Evolutionary conservation across 1,284 basidiomycete genomes (phyloP).

Genomic region (Fistulinella staudtii): DNA sequence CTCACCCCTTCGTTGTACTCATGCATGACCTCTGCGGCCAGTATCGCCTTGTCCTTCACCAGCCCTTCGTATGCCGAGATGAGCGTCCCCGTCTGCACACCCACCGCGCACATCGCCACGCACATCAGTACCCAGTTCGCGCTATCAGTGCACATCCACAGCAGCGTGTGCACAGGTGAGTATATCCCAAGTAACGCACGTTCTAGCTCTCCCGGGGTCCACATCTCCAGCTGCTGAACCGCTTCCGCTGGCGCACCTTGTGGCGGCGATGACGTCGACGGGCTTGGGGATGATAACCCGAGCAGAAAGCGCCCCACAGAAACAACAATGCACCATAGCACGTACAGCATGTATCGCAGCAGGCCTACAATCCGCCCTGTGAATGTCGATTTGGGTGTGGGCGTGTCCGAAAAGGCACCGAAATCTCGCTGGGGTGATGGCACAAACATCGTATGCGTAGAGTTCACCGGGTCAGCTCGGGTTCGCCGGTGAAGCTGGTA

Average conservation of each 20-base stretch:
- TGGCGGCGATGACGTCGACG: conserved; percentile 38
- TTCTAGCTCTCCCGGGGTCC: conserved; percentile 73
- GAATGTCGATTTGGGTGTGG: conserved; percentile 34
- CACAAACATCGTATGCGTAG: conserved; percentile 66
- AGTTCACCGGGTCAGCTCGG: conserved; percentile 56
- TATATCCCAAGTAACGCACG: conserved; percentile 67
- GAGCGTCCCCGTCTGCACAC: conserved; percentile 51
- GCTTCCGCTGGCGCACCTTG: conserved; percentile 41
- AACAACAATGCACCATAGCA: conserved; percentile 47
- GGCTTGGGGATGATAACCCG: conserved; percentile 51
- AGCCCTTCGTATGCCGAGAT: conserved; percentile 49
- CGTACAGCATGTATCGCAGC: conserved; percentile 20
- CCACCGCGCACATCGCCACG: conserved; percentile 59
- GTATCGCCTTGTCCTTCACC: conserved; percentile 71
- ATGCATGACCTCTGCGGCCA: conserved; percentile 78
- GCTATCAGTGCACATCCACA: conserved; percentile 67
- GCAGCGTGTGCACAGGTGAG: conserved; percentile 67
- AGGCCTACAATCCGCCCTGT: conserved; percentile 22
- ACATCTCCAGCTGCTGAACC: conserved; percentile 72
- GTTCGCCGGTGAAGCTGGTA: conserved; percentile 61
- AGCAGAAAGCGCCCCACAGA: conserved; percentile 64
- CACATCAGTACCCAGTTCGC: conserved; percentile 73
- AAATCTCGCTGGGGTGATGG: conserved; percentile 42
- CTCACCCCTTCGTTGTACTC: conserved; percentile 80
- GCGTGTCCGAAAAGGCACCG: conserved; percentile 35